Evolutionary conservation across 371 early-diverging fungal species (phyloP), one percentile per base, ranked within the genome.

Genomic region (Zopfochytrium polystomum): DNA sequence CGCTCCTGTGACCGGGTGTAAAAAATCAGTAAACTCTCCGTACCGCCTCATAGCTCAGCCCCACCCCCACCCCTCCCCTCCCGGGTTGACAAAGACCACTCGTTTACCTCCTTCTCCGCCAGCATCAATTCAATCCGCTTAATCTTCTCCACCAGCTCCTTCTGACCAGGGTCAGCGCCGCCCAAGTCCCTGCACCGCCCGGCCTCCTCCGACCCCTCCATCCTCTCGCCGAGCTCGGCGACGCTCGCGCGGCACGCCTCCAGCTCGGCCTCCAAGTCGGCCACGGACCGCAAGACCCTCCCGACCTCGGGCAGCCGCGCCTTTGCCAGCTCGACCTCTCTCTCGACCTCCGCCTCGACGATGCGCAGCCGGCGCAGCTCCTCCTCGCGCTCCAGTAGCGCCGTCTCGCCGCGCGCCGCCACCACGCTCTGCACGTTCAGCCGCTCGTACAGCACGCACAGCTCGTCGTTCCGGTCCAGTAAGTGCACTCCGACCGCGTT

Each of bases 401-500:
- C 70, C n/a, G 32, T 35, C 34, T 78, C 76, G 2, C 80, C 82
- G 2, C 70, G 65, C 15, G 33, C 42, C 58, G 73, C 53, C 2
- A 75, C 60, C 26, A 60, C 69, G 25, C 63, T 55, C 44, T 77
- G 72, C 1, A 77, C 52, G 57, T 82, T 81, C 50, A 76, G 59
- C 23, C 72, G 56, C 52, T 82, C 83, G 53, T 81, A 78, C 1
- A 81, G 58, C 46, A 80, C 76, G 55, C 80, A 77, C 3, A 82
- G 68, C 48, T 82, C 83, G 59, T 81, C 81, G 64, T 80, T 78
- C 13, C 79, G 76, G 30, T 81, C 81, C 3, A 81, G 66, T 26
- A 80, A 62, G 26, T 73, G 68, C 13, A 76, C 55, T 33, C 80
- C 83, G 13, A 72, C 70, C 0, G 62, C 38, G 69, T 82, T 81